Conservation (phyloP, 768 basidiomycete species). For the Rhodotorula graminis region DNA sequence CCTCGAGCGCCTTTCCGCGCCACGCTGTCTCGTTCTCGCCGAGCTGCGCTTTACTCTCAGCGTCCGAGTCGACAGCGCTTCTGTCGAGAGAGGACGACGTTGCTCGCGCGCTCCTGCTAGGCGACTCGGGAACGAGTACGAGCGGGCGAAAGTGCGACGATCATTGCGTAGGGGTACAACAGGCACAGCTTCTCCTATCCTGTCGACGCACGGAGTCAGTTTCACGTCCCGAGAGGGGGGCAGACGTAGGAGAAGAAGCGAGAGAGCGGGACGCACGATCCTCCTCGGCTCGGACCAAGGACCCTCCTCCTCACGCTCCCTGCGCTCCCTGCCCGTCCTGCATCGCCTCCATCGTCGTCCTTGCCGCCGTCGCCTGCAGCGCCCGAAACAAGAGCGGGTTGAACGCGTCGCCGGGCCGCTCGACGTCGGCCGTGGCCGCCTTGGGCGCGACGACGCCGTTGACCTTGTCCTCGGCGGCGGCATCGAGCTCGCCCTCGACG, state of each 20-base stretch:
- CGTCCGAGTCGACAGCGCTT: too few species aligned
- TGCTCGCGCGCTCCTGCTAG: too few species aligned
- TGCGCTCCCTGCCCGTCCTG: not conserved
- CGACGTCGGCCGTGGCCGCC: not conserved
- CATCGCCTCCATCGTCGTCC: not conserved
- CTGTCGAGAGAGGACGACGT: too few species aligned
- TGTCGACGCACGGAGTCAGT: not conserved
- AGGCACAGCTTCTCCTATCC: not conserved
- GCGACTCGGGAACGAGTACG: too few species aligned
- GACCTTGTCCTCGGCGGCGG: constrained; percentile 38
- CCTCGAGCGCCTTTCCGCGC: too few species aligned
- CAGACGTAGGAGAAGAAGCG: too few species aligned
- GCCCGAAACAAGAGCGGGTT: constrained; percentile 62
- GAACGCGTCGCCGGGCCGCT: constrained; percentile 21
- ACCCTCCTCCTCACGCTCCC: not conserved
- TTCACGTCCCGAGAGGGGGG: not conserved
- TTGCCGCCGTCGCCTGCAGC: constrained; percentile 66
- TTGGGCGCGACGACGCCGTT: not conserved
- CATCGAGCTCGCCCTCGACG: constrained; percentile 4
- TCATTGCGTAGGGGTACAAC: too few species aligned
- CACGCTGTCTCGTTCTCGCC: too few species aligned
- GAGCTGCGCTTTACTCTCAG: too few species aligned
- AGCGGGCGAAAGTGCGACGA: too few species aligned
- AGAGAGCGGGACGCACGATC: not conserved
- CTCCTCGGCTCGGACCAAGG: too few species aligned